Evolutionary conservation across 192 early-diverging fungal genomes (phyloP).

Genomic region (Spinellus fusiger): DNA sequence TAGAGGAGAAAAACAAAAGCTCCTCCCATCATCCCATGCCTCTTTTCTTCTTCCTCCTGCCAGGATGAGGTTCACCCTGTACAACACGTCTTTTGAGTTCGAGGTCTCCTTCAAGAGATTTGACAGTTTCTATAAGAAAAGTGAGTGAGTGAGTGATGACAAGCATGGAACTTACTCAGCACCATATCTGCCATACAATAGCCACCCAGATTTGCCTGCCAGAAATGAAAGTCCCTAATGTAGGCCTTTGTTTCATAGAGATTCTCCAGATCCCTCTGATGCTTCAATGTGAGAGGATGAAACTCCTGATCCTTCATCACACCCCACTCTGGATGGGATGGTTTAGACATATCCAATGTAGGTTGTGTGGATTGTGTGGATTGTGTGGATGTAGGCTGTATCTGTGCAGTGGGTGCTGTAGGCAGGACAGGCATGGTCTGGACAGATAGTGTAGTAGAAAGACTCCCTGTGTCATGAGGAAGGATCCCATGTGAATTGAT

Average conservation of each 20-base stretch:
- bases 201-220: slow-evolving; percentile 34
- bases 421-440: background rate
- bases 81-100: slow-evolving; percentile 25
- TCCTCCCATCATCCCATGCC: slow-evolving; percentile 1
- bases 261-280: slow-evolving; percentile 30
- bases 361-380: background rate
- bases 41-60: slow-evolving; percentile 28
- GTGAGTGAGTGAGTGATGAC: background rate
- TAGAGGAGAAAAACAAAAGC: no score
- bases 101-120: slow-evolving; percentile 25
- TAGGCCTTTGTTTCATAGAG: slow-evolving; percentile 10
- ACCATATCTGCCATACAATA: slow-evolving; percentile 35
- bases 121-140: slow-evolving; percentile 17
- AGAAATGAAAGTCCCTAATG: slow-evolving; percentile 31
- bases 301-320: slow-evolving; percentile 31
- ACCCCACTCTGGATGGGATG: slow-evolving; percentile 33
- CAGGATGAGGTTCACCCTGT: slow-evolving; percentile 32
- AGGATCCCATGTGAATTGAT: background rate
- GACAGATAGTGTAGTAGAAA: background rate
- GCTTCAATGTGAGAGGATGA: slow-evolving; percentile 32
- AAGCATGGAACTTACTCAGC: slow-evolving; percentile 15
- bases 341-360: slow-evolving; percentile 13
- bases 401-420: background rate
- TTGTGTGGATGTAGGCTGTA: background rate
- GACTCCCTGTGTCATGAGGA: background rate